Evolutionary conservation across 306 rosid species (phyloP), one percentile per base, ranked within the genome.

Genomic region (Fagus crenata): DNA sequence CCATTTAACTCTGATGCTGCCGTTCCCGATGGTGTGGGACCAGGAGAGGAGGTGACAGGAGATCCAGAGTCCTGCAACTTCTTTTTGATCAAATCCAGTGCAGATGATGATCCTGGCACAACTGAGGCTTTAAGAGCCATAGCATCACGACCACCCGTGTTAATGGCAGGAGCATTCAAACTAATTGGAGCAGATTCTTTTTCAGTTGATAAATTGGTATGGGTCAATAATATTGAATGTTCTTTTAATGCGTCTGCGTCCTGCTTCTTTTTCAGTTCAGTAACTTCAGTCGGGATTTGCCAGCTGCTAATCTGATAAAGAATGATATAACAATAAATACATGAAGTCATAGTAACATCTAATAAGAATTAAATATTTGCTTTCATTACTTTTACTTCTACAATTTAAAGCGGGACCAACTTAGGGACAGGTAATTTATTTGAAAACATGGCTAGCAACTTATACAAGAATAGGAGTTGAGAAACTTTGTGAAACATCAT

Each of bases 211-310:
- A 80, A 80, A 88, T 82, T 87, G 81, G 84, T 73, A 79, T 81
- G 91, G 83, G 89, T 85, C 81, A 85, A 83, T 53, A 89, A 77
- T 78, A 56, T 55, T 76, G 85, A 71, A 79, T 77, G 80, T 81
- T 90, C 97, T 84, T 88, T 89, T 42, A 87, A 54, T 69, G 81
- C 77, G 69, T 89, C 97, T 77, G 67, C 82, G 71, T 92, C 93
- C 82, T 89, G 97, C 84, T 87, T 91, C 86, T 90, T 89, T 77
- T 89, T 90, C 83, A 88, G 84, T 81, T 90, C 99, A 60, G 94
- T 77, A 86, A 95, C 97, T 85, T 95, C 99, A 78, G 78, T 87
- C 73, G 99, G 99, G 81, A 95, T 91, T 87, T 95, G 96, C 99
- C 99, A 95, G 90, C 97, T 88, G 86, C 99, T 95, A 39, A 90